Conservation (phyloP, 2,329 filamentous ascomycete species). For the Fusarium sp. region DNA sequence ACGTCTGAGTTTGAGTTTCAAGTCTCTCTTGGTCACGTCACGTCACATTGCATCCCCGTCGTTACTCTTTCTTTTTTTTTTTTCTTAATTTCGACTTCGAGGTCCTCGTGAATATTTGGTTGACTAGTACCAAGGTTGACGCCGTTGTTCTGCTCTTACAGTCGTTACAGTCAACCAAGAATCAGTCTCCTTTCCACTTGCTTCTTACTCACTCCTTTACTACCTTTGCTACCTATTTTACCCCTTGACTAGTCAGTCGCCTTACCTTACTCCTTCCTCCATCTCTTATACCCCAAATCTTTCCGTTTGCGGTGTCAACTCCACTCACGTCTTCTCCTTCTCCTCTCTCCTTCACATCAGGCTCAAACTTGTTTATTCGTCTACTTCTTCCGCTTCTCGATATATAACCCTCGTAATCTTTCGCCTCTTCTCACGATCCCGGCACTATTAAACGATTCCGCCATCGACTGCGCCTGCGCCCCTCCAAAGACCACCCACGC, state of each 20-base stretch:
- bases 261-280: neutral
- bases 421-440: conserved; percentile 13
- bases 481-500: conserved; percentile 30
- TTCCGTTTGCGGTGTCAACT: conserved; percentile 17
- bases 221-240: neutral
- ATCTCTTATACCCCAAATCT: conserved; percentile 10
- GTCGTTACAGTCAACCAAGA: conserved; percentile 2
- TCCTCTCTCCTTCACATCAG: neutral
- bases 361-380: neutral
- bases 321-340: neutral
- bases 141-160: neutral
- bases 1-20: conserved; percentile 4
- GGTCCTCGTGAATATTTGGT: conserved; percentile 9
- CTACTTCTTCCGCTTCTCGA: neutral
- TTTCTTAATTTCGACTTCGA: neutral
- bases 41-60: neutral
- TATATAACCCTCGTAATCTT: neutral
- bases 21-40: conserved; percentile 1
- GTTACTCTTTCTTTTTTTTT: neutral
- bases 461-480: conserved; percentile 28
- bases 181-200: conserved; percentile 9
- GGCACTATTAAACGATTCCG: conserved; percentile 18
- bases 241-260: neutral
- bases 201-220: neutral
- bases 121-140: neutral